These are phyloP conservation scores for Ceratobasidium sp. DNA, from an alignment of 1,284 basidiomycete species.

Conservation along the genomic window DNA sequence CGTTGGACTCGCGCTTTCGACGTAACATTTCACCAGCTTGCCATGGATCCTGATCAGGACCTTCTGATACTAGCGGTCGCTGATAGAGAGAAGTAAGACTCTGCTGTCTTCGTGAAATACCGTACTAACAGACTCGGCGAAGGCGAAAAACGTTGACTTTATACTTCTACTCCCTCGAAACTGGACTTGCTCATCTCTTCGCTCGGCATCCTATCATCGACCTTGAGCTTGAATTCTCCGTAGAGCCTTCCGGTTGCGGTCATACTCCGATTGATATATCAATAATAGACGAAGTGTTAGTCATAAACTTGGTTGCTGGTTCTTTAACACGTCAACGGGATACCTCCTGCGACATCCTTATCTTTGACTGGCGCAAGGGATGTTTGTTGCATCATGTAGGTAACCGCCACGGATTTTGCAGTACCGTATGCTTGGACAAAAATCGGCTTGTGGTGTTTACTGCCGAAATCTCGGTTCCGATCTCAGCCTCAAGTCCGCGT, in stretches of 20 bases:
- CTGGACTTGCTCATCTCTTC: conserved; percentile 13
- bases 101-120: too few species aligned
- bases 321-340: too few species aligned
- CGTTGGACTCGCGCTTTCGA: conserved; percentile 18
- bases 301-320: background rate
- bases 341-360: background rate
- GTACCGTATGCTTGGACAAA: background rate
- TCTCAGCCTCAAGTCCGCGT: background rate
- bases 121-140: background rate
- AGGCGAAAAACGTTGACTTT: background rate
- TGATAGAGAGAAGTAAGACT: background rate
- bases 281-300: background rate
- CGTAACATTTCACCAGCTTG: background rate
- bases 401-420: background rate
- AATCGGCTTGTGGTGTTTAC: background rate
- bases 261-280: background rate
- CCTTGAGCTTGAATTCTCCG: background rate
- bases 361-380: background rate
- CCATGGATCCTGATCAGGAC: conserved; percentile 17
- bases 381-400: background rate
- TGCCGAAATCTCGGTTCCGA: background rate
- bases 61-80: background rate
- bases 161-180: conserved; percentile 1
- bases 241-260: background rate
- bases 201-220: background rate